phyloP scores from a whole-genome alignment of 306 rosid genomes.

The Cucurbita maxima region DNA sequence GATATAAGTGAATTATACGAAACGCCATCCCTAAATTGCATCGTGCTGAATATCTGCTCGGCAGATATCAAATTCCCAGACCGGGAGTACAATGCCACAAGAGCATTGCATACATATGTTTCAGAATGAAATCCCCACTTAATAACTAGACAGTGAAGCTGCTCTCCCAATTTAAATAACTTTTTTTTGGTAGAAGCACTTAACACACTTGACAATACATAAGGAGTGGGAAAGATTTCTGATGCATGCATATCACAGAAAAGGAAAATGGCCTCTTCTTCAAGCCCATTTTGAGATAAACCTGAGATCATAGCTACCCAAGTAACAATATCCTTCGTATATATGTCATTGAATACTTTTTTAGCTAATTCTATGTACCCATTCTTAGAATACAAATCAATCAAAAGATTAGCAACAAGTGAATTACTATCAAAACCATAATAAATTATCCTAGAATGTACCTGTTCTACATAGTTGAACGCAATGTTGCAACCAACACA shows the following conservation, averaged over 20 bases:
- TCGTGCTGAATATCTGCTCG: conserved; percentile 41
- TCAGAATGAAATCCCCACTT: conserved; percentile 64
- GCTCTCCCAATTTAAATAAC: conserved; percentile 39
- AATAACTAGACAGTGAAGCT: conserved; percentile 57
- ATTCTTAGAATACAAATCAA: conserved; percentile 54
- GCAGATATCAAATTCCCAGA: conserved; percentile 43
- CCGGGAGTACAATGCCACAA: conserved; percentile 57
- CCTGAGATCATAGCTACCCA: conserved; percentile 89
- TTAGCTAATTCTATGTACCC: conserved; percentile 40
- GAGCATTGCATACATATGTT: conserved; percentile 79
- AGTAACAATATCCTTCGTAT: conserved; percentile 47
- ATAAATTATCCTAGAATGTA: conserved; percentile 48
- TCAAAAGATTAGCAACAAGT: conserved; percentile 46
- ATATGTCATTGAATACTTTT: conserved; percentile 41
- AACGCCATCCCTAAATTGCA: conserved; percentile 50
- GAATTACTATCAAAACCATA: conserved; percentile 42
- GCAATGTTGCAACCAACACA: conserved; percentile 32
- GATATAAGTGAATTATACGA: conserved; percentile 83
- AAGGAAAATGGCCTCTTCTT: conserved; percentile 52
- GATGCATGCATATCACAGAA: conserved; percentile 52
- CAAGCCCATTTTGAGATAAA: conserved; percentile 52
- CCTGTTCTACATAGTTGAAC: conserved; percentile 34
- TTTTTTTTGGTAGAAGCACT: conserved; percentile 61
- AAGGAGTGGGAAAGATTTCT: conserved; percentile 56
- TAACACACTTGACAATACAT: conserved; percentile 56